phyloP scores from a whole-genome alignment of 2,329 filamentous ascomycete genomes.

The Fusarium buharicum region DNA sequence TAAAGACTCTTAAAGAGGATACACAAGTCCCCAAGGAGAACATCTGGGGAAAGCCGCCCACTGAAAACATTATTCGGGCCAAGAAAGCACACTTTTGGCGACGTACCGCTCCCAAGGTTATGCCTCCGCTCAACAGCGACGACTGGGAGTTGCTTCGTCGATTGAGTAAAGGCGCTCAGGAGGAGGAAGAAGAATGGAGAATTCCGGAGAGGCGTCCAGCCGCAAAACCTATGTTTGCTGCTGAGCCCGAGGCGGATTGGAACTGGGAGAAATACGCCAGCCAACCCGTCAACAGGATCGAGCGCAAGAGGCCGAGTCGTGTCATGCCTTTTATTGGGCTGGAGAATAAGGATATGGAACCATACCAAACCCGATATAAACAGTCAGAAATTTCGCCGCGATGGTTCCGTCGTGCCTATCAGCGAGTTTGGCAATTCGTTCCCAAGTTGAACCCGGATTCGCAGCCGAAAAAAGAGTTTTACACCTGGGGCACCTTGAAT shows the following conservation, averaged over 20 bases:
- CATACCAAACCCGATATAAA: conserved; percentile 50
- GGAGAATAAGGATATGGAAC: conserved; percentile 49
- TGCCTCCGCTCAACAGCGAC: conserved; percentile 63
- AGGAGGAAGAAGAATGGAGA: conserved; percentile 49
- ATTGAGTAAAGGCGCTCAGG: conserved; percentile 57
- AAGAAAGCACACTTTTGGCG: conserved; percentile 62
- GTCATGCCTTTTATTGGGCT: conserved; percentile 37
- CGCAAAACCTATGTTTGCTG: conserved; percentile 18
- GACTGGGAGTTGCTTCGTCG: conserved; percentile 67
- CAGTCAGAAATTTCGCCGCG: conserved; percentile 52
- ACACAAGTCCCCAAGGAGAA: conserved; percentile 55
- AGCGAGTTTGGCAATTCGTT: conserved; percentile 57
- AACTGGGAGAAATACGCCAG: conserved; percentile 58
- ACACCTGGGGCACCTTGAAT: conserved; percentile 59
- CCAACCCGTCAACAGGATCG: conserved; percentile 52
- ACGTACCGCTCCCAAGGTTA: conserved; percentile 55
- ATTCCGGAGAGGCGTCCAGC: conserved; percentile 50
- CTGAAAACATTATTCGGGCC: conserved; percentile 53
- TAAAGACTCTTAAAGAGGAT: conserved; percentile 51
- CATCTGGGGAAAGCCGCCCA: conserved; percentile 61
- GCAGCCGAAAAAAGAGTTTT: conserved; percentile 47
- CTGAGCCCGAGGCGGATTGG: conserved; percentile 43
- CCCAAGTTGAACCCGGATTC: conserved; percentile 54
- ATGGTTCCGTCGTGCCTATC: conserved; percentile 61
- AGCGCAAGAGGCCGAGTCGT: conserved; percentile 50